phyloP scores from a whole-genome alignment of 176 grass and related monocot genomes.

The Urochloa ruziziensis region DNA sequence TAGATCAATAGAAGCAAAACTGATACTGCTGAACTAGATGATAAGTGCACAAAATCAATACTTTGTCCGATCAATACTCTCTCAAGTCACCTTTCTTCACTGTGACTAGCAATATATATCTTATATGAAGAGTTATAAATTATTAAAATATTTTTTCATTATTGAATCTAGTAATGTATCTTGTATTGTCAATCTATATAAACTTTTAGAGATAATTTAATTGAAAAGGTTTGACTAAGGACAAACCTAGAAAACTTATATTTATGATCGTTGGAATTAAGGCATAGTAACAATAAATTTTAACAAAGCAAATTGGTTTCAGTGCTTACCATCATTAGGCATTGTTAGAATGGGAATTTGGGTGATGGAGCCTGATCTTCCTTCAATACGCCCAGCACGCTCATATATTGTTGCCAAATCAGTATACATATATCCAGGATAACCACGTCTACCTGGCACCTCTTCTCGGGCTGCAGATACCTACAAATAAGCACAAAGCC shows the following conservation, averaged over 20 bases:
- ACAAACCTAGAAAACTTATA: not conserved
- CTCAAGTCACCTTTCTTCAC: not conserved
- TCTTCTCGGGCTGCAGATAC: slow-evolving; percentile 98
- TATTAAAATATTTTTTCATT: not conserved
- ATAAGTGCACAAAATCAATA: not conserved
- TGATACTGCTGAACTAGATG: not conserved
- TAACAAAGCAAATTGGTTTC: not conserved
- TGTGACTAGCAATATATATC: not conserved
- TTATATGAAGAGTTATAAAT: not conserved
- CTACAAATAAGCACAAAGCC: slow-evolving; percentile 33
- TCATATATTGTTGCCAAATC: slow-evolving; percentile 99
- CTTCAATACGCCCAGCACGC: slow-evolving; percentile 98
- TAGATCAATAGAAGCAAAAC: not conserved
- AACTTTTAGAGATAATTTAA: not conserved
- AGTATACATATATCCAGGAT: slow-evolving; percentile 99
- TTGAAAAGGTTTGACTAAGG: not conserved
- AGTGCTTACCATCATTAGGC: slow-evolving; percentile 90
- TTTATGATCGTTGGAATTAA: not conserved
- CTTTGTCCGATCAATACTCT: too few relatives aligned
- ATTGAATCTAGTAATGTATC: too few relatives aligned
- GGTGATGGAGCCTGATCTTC: slow-evolving; percentile 96
- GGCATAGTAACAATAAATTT: not conserved
- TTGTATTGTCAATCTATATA: not conserved
- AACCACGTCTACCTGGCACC: slow-evolving; percentile 98
- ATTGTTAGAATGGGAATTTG: slow-evolving; percentile 99